Evolutionary conservation across 139 green algal genomes (phyloP), one percentile per base, ranked within the genome.

Genomic region (Volvox reticuliferus): DNA sequence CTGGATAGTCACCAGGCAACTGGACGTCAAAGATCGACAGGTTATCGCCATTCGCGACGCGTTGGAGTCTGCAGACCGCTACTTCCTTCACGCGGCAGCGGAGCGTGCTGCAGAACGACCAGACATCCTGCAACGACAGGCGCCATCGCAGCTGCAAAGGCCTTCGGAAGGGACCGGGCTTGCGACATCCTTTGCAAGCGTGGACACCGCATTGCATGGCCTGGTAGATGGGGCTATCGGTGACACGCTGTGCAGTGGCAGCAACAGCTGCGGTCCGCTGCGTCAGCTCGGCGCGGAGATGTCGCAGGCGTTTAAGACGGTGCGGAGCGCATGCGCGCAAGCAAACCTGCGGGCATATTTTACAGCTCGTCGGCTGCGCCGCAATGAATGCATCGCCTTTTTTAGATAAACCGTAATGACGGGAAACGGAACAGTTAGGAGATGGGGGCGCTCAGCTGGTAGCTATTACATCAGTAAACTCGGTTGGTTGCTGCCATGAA

Each of bases 51-150:
- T 93, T 9, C 71, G 80, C 0, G 87, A 93, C n/a, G 91, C 91
- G 0, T 20, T 90, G n/a, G 61, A 55, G 33, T 88, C 26, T 61
- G 71, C 87, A 44, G 91, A 93, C 91, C 30, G 71, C 20, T 93
- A 90, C 80, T 92, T 93, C 80, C 68, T 87, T 20, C 91, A 88
- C 68, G 62, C 91, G 2, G 75, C 77, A 28, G 89, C 89, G 1
- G 68, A 90, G 82, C 86, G 86, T n/a, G 67, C 28, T 1, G 86
- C 86, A 16, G 71, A 82, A 69, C 71, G 71, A 55, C 86, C 71
- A 3, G 86, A 90, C 26, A 50, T 82, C 20, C 71, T 83, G 26
- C 50, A n/a, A 33, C 83, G 28, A 69, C 83, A 80, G 32, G 24
- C 19, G 63, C 32, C 37, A 2, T 35, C 1, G 63, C 63, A 78